phyloP scores from a whole-genome alignment of 2,329 filamentous ascomycete genomes.

The Tolypocladium ovalisporum region DNA sequence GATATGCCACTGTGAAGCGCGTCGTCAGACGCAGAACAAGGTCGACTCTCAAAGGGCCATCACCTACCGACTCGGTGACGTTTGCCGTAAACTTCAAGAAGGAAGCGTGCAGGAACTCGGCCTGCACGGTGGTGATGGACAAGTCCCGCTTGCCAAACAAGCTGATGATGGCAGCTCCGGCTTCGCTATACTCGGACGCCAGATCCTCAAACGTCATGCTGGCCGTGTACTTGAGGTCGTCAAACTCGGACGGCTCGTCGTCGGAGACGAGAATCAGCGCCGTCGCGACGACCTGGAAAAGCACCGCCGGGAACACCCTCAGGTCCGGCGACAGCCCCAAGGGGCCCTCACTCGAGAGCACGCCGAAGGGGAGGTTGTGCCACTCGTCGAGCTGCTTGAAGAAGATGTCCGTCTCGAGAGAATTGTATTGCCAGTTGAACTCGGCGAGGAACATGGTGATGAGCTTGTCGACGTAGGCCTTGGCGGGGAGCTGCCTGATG shows the following conservation, averaged over 20 bases:
- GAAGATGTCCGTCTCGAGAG: conserved; percentile 43
- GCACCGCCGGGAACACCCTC: conserved; percentile 45
- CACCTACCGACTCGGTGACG: conserved; percentile 42
- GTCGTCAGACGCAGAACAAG: background rate
- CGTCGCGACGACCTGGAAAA: conserved; percentile 48
- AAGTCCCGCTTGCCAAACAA: conserved; percentile 47
- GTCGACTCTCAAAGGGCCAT: background rate
- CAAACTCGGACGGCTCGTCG: conserved; percentile 35
- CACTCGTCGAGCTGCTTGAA: conserved; percentile 40
- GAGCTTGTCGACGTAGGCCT: conserved; percentile 42
- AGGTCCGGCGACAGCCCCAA: conserved; percentile 38
- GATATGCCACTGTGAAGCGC: conserved; percentile 35
- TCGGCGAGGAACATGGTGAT: conserved; percentile 43
- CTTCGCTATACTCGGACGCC: conserved; percentile 49
- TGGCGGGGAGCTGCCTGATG: conserved; percentile 45
- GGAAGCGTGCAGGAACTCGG: conserved; percentile 43
- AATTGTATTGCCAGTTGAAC: conserved; percentile 49
- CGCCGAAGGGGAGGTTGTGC: conserved; percentile 40
- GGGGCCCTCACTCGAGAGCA: conserved; percentile 37
- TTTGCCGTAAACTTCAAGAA: conserved; percentile 49
- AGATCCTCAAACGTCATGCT: conserved; percentile 51
- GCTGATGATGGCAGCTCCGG: conserved; percentile 39
- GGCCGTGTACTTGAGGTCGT: conserved; percentile 45
- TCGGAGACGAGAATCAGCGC: conserved; percentile 41
- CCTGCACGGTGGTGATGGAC: conserved; percentile 44